phyloP scores from a whole-genome alignment of 75 land plant genomes.

The Sequoiadendron giganteum region DNA sequence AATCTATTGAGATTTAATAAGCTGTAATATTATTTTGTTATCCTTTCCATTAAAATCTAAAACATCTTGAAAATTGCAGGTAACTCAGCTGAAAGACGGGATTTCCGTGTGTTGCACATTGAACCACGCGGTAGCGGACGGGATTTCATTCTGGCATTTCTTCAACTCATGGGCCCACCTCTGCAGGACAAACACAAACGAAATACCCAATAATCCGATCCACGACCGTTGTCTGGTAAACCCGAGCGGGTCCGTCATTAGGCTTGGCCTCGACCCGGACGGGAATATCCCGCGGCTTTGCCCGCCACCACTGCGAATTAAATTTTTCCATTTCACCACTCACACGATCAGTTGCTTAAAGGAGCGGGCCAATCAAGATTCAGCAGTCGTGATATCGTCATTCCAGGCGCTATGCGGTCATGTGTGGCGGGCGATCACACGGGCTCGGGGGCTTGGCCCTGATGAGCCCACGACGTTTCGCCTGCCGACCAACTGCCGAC shows the following conservation, averaged over 20 bases:
- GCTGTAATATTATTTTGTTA: too few species aligned
- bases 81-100: constrained; percentile 37
- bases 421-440: constrained; percentile 18
- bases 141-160: constrained; percentile 74
- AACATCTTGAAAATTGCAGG: neutral
- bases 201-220: constrained; percentile 12
- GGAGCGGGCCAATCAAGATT: constrained; percentile 21
- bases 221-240: constrained; percentile 11
- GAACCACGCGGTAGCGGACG: constrained; percentile 61
- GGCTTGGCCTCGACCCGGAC: neutral
- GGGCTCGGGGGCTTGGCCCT: neutral
- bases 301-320: constrained; percentile 21
- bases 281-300: neutral
- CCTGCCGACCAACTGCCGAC: neutral
- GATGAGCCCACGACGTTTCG: neutral
- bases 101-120: constrained; percentile 52
- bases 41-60: too few species aligned
- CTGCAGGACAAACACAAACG: neutral
- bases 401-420: constrained; percentile 25
- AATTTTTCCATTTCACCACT: constrained; percentile 39
- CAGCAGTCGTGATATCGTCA: constrained; percentile 12
- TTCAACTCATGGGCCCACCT: constrained; percentile 61
- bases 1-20: too few species aligned
- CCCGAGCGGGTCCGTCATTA: neutral
- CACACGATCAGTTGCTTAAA: constrained; percentile 35